These are phyloP conservation scores for Ichthyophthirius multifiliis DNA, from an alignment of 169 alveolate genomes.

Conservation along the genomic window DNA sequence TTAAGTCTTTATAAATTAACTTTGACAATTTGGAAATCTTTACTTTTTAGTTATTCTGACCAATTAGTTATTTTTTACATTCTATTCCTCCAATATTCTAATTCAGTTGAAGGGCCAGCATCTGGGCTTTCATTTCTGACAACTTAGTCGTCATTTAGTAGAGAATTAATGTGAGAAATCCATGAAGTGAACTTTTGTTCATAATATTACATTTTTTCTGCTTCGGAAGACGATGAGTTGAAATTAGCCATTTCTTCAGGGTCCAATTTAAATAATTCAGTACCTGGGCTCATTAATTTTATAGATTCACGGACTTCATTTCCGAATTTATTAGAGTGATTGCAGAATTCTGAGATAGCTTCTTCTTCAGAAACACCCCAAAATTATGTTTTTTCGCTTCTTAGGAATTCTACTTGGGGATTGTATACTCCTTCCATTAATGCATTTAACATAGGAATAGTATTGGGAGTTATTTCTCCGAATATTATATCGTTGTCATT, in stretches of 20 bases:
- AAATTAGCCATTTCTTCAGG: constrained; percentile 19
- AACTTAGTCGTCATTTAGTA: constrained; percentile 16
- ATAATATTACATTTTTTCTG: constrained; percentile 15
- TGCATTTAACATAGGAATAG: constrained; percentile 69
- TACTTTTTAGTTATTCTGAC: constrained; percentile 87
- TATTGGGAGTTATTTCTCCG: constrained; percentile 79
- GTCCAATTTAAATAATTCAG: constrained; percentile 34
- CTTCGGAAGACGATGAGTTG: no score
- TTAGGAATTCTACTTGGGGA: constrained; percentile 57
- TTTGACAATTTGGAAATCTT: constrained; percentile 81
- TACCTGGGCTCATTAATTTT: constrained; percentile 35
- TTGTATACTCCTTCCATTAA: constrained; percentile 59
- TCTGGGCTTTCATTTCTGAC: constrained; percentile 38
- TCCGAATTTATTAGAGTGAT: constrained; percentile 48
- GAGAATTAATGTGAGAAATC: constrained; percentile 17
- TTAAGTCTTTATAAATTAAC: not conserved
- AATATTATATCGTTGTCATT: constrained; percentile 73
- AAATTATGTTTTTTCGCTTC: not conserved
- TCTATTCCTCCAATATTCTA: constrained; percentile 90
- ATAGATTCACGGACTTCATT: constrained; percentile 39
- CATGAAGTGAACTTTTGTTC: constrained; percentile 24
- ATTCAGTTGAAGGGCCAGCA: constrained; percentile 80
- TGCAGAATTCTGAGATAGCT: constrained; percentile 10
- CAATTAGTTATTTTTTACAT: constrained; percentile 89
- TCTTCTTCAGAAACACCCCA: constrained; percentile 4